These are phyloP conservation scores for Collybiopsis luxurians DNA, from an alignment of 768 basidiomycete genomes.

Conservation along the genomic window DNA sequence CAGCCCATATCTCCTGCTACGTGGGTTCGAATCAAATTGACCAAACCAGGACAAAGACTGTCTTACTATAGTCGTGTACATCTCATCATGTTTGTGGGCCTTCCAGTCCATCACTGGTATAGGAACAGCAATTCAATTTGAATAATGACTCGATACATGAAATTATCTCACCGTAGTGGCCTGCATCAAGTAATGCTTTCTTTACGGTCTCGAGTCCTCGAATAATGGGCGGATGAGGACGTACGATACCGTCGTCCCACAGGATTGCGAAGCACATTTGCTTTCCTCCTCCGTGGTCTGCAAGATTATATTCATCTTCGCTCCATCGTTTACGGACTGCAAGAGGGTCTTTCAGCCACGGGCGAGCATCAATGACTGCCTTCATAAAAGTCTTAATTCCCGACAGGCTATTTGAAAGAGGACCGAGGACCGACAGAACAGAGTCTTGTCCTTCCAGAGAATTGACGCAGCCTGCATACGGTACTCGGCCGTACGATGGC, in stretches of 20 bases:
- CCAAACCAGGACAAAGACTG: not conserved
- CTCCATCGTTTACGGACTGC: constrained; percentile 58
- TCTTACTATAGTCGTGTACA: constrained; percentile 37
- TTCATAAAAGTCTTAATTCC: constrained; percentile 69
- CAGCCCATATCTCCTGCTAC: constrained; percentile 40
- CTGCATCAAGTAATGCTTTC: constrained; percentile 53
- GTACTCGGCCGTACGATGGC: constrained; percentile 67
- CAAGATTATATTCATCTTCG: constrained; percentile 55
- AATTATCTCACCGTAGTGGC: constrained; percentile 61
- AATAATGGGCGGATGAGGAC: constrained; percentile 64
- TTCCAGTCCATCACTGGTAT: constrained; percentile 67
- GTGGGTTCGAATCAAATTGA: no score
- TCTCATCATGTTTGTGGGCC: constrained; percentile 49
- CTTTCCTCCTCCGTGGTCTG: constrained; percentile 54
- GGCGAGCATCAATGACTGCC: constrained; percentile 53
- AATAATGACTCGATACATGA: not conserved
- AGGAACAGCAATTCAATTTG: not conserved
- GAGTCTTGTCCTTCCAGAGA: constrained; percentile 72
- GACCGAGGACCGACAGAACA: constrained; percentile 71
- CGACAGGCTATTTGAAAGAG: constrained; percentile 53
- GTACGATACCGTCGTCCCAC: constrained; percentile 61
- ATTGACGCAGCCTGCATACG: constrained; percentile 63
- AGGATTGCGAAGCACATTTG: constrained; percentile 57
- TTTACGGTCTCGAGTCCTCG: constrained; percentile 58
- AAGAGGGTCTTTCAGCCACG: constrained; percentile 70